These are phyloP conservation scores for Botryotinia convoluta DNA, from an alignment of 2,329 filamentous ascomycete genomes.

Conservation along the genomic window DNA sequence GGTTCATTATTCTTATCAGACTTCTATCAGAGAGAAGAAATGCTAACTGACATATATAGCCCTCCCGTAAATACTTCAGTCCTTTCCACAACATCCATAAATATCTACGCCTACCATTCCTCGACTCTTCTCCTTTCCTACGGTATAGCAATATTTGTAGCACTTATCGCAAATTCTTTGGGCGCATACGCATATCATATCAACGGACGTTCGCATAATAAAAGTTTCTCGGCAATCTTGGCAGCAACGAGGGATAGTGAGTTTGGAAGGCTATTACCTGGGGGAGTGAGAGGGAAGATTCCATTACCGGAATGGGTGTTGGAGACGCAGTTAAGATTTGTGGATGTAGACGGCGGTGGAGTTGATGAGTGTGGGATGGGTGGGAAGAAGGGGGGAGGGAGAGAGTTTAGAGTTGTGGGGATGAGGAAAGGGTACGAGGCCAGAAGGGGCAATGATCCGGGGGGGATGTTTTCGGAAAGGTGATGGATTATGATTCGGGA, in stretches of 20 bases:
- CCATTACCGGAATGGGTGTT: background rate
- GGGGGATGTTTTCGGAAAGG: background rate
- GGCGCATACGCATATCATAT: constrained; percentile 25
- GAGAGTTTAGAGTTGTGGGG: constrained; percentile 48
- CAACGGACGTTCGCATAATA: constrained; percentile 27
- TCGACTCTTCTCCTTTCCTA: constrained; percentile 25
- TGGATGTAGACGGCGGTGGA: constrained; percentile 40
- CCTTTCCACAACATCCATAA: constrained; percentile 6
- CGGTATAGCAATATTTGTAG: constrained; percentile 22
- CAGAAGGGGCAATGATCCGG: constrained; percentile 63
- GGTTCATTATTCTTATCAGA: background rate
- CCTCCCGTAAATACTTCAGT: background rate
- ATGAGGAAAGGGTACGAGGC: constrained; percentile 60
- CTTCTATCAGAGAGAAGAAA: background rate
- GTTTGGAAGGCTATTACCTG: background rate
- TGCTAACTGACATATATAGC: background rate
- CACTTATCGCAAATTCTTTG: constrained; percentile 22
- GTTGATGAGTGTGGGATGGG: constrained; percentile 73
- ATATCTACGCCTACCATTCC: constrained; percentile 24
- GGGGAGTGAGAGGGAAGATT: background rate
- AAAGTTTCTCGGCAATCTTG: constrained; percentile 28
- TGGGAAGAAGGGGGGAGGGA: constrained; percentile 49
- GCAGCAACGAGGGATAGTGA: constrained; percentile 23
- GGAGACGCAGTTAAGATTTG: background rate
- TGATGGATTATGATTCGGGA: background rate